Evolutionary conservation across 2,329 filamentous ascomycete genomes (phyloP).

Genomic region (Phoma sp.): DNA sequence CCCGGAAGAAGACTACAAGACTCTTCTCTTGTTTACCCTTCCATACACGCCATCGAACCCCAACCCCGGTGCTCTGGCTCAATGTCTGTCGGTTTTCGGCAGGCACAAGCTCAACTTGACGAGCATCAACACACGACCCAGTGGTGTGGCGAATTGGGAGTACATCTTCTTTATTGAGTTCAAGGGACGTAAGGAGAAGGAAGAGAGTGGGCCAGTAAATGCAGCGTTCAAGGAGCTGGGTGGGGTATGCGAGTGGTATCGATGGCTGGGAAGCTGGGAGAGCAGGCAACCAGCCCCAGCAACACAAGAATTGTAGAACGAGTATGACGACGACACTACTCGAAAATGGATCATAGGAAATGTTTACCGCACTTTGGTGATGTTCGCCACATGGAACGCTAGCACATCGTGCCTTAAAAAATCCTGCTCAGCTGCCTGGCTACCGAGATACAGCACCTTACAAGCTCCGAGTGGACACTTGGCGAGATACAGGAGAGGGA

Average conservation of each 20-base stretch:
- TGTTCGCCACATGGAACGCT: too few species aligned
- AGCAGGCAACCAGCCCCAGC: not conserved
- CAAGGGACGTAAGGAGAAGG: constrained; percentile 68
- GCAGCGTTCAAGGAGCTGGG: constrained; percentile 65
- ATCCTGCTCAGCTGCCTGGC: too few species aligned
- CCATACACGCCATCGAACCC: constrained; percentile 83
- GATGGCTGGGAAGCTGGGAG: constrained; percentile 73
- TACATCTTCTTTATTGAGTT: constrained; percentile 97
- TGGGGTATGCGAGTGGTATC: constrained; percentile 64
- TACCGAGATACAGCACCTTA: too few species aligned
- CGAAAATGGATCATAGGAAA: too few species aligned
- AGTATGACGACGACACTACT: not conserved
- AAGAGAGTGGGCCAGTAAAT: constrained; percentile 62
- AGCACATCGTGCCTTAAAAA: too few species aligned
- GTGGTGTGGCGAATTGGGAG: constrained; percentile 76
- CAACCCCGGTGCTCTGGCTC: constrained; percentile 80
- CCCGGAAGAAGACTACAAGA: constrained; percentile 58
- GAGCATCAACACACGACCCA: constrained; percentile 86
- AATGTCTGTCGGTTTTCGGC: constrained; percentile 80
- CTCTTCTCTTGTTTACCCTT: constrained; percentile 75
- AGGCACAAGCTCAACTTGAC: constrained; percentile 78
- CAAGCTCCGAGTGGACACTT: too few species aligned
- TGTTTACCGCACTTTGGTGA: too few species aligned
- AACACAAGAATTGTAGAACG: not conserved
- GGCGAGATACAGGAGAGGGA: too few species aligned